Evolutionary conservation across 106 monocot species (phyloP).

Genomic region (Dendrobium officinale): DNA sequence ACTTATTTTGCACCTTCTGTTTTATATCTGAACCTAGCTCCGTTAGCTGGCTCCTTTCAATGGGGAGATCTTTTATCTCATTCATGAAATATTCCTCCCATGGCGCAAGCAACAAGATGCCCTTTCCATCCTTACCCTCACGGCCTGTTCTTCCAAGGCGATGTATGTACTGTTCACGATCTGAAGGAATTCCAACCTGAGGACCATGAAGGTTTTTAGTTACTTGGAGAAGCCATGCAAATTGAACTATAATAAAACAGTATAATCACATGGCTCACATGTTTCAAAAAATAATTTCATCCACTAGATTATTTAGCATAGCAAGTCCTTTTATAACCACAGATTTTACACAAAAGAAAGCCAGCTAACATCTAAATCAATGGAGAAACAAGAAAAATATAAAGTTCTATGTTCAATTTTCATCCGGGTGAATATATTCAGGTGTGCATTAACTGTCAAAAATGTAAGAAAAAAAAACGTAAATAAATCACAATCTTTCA

Average conservation of each 20-base stretch:
- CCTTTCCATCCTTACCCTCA: slow-evolving; percentile 68
- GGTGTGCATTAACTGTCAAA: neutral
- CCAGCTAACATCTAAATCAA: neutral
- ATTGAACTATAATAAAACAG: neutral
- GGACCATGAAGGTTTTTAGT: neutral
- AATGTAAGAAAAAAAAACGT: neutral
- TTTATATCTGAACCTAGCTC: slow-evolving; percentile 43
- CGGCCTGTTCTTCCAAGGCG: slow-evolving; percentile 88
- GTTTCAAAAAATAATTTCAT: neutral
- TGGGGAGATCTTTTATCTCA: slow-evolving; percentile 79
- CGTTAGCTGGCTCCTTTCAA: slow-evolving; percentile 43
- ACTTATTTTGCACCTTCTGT: slow-evolving; percentile 36
- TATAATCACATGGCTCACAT: neutral
- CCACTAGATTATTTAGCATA: neutral
- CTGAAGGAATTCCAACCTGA: slow-evolving; percentile 85
- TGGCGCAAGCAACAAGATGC: slow-evolving; percentile 78
- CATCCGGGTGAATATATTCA: neutral
- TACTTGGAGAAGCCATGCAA: neutral
- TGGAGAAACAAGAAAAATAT: neutral
- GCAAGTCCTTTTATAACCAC: neutral
- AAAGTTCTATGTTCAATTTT: neutral
- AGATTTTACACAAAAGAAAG: neutral
- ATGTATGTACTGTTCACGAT: slow-evolving; percentile 92
- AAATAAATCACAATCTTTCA: neutral
- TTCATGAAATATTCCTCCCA: slow-evolving; percentile 90